phyloP scores from a whole-genome alignment of 768 basidiomycete genomes.

The Leucogyrophana mollusca region DNA sequence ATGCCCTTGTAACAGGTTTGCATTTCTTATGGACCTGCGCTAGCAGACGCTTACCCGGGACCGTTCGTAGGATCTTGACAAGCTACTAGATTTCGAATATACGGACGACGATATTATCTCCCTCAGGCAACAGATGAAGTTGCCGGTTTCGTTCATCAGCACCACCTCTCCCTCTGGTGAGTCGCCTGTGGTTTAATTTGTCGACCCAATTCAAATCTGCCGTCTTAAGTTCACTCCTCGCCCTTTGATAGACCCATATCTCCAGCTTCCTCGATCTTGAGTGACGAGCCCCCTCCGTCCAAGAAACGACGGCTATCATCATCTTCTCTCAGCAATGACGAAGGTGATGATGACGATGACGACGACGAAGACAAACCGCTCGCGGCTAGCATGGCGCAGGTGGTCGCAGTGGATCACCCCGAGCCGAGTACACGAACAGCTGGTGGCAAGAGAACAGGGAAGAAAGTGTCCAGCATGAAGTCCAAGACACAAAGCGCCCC shows the following conservation, averaged over 20 bases:
- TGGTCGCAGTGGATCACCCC: constrained; percentile 20
- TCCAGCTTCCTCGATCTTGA: constrained; percentile 41
- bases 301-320: constrained; percentile 59
- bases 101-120: constrained; percentile 67
- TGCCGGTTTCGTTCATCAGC: constrained; percentile 49
- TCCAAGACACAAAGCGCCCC: constrained; percentile 60
- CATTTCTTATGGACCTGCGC: constrained; percentile 16
- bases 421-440: constrained; percentile 31
- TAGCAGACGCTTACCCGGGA: constrained; percentile 6
- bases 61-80: constrained; percentile 62
- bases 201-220: constrained; percentile 1
- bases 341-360: constrained; percentile 34
- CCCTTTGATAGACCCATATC: constrained; percentile 17
- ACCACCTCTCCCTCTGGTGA: constrained; percentile 55
- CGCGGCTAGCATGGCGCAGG: constrained; percentile 42
- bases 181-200: constrained; percentile 17
- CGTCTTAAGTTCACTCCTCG: constrained; percentile 22
- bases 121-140: constrained; percentile 67
- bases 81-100: constrained; percentile 79
- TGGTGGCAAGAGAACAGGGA: constrained; percentile 45
- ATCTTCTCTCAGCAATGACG: constrained; percentile 48
- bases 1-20: constrained; percentile 20
- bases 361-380: constrained; percentile 61
- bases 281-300: constrained; percentile 43
- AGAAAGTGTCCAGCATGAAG: constrained; percentile 57